These are phyloP conservation scores for Fusarium sp. DNA, from an alignment of 2,329 filamentous ascomycete species.

Conservation along the genomic window DNA sequence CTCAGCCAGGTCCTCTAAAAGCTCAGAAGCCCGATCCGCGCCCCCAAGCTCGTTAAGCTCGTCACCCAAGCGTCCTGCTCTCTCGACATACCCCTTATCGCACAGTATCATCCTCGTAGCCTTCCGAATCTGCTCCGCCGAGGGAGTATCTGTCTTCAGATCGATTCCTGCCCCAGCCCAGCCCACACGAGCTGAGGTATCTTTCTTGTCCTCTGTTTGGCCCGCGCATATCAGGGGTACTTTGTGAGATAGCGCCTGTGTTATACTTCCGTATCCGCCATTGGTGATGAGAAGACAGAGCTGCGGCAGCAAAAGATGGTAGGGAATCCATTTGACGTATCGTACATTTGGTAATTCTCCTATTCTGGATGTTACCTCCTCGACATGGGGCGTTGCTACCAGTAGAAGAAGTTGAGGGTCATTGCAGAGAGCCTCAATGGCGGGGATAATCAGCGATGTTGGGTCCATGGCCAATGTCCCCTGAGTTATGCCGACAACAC, in stretches of 20 bases:
- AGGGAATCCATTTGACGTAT: constrained; percentile 52
- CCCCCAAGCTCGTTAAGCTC: constrained; percentile 47
- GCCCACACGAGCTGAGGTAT: constrained; percentile 50
- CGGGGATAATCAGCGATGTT: constrained; percentile 51
- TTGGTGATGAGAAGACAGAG: constrained; percentile 52
- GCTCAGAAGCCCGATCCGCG: constrained; percentile 41
- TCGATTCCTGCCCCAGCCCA: constrained; percentile 51
- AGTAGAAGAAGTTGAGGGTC: constrained; percentile 48
- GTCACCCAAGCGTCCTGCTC: constrained; percentile 40
- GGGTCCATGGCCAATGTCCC: constrained; percentile 53
- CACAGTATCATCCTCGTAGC: constrained; percentile 45
- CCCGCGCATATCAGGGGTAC: constrained; percentile 52
- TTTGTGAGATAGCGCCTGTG: constrained; percentile 50
- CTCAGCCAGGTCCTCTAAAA: constrained; percentile 45
- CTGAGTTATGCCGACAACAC: constrained; percentile 53
- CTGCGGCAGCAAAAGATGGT: constrained; percentile 50
- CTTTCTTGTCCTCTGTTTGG: constrained; percentile 52
- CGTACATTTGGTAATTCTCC: constrained; percentile 44
- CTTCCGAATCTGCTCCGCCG: constrained; percentile 38
- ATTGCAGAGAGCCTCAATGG: constrained; percentile 48
- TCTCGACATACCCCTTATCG: constrained; percentile 36
- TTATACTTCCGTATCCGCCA: constrained; percentile 53
- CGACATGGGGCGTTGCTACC: constrained; percentile 48
- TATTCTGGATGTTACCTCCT: constrained; percentile 41
- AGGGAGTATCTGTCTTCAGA: constrained; percentile 50